phyloP scores from a whole-genome alignment of 805 yeast species.

The Dipodascopsis uninucleata region DNA sequence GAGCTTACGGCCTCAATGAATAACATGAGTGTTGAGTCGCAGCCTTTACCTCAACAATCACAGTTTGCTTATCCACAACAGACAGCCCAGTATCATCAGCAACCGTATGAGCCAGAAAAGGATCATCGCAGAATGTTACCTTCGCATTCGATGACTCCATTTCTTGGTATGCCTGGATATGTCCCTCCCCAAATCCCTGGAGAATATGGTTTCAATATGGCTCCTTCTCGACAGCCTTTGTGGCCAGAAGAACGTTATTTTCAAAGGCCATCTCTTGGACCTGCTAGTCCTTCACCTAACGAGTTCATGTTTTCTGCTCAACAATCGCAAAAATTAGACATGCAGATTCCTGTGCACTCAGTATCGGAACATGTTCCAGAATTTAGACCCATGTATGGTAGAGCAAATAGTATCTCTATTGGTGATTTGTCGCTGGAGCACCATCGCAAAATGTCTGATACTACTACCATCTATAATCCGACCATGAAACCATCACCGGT shows the following conservation, averaged over 20 bases:
- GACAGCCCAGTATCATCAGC: conserved; percentile 1
- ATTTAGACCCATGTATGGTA: too few relatives aligned
- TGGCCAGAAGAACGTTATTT: conserved; percentile 5
- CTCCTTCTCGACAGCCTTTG: conserved; percentile 16
- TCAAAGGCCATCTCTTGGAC: not conserved
- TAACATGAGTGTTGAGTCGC: conserved; percentile 3
- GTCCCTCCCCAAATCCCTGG: too few relatives aligned
- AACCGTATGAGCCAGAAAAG: conserved; percentile 27
- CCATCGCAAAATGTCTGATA: too few relatives aligned
- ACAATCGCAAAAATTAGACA: not conserved
- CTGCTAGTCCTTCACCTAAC: not conserved
- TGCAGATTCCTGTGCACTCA: not conserved
- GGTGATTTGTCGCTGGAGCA: too few relatives aligned
- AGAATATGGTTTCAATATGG: conserved; percentile 1
- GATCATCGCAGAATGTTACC: conserved; percentile 15
- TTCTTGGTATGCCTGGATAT: too few relatives aligned
- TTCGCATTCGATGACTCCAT: conserved; percentile 1
- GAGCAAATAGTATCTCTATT: too few relatives aligned
- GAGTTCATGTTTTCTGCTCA: conserved; percentile 1
- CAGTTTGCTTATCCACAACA: not conserved
- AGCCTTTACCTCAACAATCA: not conserved
- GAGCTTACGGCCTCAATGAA: conserved; percentile 29
- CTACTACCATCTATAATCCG: too few relatives aligned
- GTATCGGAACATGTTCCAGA: not conserved
- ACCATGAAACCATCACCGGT: too few relatives aligned